phyloP scores from a whole-genome alignment of 139 green algal species.

The Prasinococcaceae sp. region DNA sequence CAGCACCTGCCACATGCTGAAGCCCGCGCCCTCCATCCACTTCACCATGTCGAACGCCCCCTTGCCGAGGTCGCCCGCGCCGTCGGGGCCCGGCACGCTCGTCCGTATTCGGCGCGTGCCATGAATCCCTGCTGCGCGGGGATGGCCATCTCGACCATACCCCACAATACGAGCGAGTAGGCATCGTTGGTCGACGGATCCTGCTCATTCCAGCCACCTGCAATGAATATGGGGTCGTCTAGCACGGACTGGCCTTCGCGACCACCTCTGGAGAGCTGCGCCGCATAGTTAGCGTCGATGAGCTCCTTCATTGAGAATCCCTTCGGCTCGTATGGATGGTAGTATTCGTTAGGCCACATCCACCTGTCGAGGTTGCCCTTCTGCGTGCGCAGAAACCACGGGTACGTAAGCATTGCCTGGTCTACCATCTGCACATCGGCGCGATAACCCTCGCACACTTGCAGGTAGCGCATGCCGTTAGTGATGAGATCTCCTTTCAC shows the following conservation, averaged over 20 bases:
- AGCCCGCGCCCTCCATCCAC: constrained; percentile 58
- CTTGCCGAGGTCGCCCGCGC: constrained; percentile 68
- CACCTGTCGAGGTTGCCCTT: background rate
- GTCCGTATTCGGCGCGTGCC: too few species aligned
- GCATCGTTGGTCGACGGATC: too few species aligned
- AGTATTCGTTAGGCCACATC: constrained; percentile 3
- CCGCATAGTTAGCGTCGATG: background rate
- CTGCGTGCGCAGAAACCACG: constrained; percentile 8
- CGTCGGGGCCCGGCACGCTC: constrained; percentile 70
- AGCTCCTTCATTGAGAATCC: constrained; percentile 8
- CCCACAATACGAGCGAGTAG: too few species aligned
- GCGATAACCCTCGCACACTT: constrained; percentile 7
- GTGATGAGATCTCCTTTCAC: constrained; percentile 15
- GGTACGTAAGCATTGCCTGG: constrained; percentile 12
- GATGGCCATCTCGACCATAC: too few species aligned
- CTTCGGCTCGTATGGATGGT: constrained; percentile 8
- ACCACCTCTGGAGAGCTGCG: background rate
- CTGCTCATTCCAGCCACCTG: constrained; percentile 2
- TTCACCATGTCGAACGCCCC: constrained; percentile 72
- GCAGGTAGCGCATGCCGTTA: constrained; percentile 13
- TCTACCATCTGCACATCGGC: constrained; percentile 14
- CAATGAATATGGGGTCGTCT: background rate
- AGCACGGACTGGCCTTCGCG: background rate
- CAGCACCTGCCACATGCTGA: constrained; percentile 72
- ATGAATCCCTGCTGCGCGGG: too few species aligned